phyloP scores from a whole-genome alignment of 805 yeast genomes.

The Candida tibetensis region DNA sequence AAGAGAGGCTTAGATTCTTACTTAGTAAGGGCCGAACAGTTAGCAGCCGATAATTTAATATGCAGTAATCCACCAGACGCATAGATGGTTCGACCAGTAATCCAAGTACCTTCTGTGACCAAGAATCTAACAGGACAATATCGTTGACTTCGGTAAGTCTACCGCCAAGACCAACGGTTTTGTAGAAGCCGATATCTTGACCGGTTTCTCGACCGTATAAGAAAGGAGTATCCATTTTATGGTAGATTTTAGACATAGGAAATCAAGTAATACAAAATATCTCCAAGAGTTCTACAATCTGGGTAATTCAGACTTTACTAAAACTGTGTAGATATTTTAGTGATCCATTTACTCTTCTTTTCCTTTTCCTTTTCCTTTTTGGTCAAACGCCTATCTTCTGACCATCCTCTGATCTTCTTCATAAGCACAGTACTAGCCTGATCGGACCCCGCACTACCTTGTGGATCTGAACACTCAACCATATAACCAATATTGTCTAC shows the following conservation, averaged over 20 bases:
- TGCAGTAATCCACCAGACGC: conserved; percentile 68
- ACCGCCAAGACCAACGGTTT: conserved; percentile 45
- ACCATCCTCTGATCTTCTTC: no score
- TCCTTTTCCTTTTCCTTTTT: no score
- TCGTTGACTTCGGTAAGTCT: conserved; percentile 58
- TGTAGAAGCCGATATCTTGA: conserved; percentile 54
- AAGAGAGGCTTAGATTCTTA: background rate
- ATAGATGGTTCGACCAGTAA: conserved; percentile 66
- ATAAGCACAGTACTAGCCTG: no score
- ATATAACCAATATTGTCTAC: no score
- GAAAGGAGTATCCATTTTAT: conserved; percentile 68
- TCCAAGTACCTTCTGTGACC: conserved; percentile 65
- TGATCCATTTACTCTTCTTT: no score
- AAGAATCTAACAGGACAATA: conserved; percentile 59
- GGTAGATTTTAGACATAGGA: no score
- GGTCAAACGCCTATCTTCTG: no score
- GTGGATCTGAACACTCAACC: background rate
- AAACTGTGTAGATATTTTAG: no score
- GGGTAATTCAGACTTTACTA: no score
- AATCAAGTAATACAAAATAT: no score
- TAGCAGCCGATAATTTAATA: no score
- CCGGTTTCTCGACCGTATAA: conserved; percentile 58
- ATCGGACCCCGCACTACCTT: background rate
- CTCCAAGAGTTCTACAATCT: no score
- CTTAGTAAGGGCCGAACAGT: background rate